These are phyloP conservation scores for Populus hybrid DNA, from an alignment of 441 rosid species.

Conservation along the genomic window DNA sequence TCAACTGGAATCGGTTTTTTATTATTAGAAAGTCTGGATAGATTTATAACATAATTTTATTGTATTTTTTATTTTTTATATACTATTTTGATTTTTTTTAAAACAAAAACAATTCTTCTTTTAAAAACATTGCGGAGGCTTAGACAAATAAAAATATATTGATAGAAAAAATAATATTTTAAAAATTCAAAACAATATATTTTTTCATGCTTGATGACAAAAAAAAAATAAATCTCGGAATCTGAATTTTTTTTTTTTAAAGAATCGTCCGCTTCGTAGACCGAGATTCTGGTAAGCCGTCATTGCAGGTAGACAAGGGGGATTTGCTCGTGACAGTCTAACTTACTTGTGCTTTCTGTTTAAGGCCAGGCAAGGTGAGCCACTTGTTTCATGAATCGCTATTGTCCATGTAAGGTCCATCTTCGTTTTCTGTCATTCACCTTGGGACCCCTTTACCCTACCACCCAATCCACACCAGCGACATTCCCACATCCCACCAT, in stretches of 20 bases:
- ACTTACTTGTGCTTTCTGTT: background rate
- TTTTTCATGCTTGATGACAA: background rate
- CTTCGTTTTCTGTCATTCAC: background rate
- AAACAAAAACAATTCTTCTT: too few species aligned
- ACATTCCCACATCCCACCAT: background rate
- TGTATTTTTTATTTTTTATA: too few species aligned
- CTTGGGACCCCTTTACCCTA: background rate
- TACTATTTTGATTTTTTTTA: too few species aligned
- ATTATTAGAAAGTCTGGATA: background rate
- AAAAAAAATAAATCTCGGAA: too few species aligned
- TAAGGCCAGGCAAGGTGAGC: background rate
- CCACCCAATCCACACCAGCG: background rate
- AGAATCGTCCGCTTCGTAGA: too few species aligned
- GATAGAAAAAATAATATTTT: too few species aligned
- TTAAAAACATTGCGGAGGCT: background rate
- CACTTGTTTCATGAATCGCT: slow-evolving; percentile 8
- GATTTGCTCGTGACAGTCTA: background rate
- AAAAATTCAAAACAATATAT: too few species aligned
- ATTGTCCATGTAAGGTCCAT: background rate
- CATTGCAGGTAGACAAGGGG: background rate
- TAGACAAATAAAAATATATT: background rate
- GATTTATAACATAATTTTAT: too few species aligned
- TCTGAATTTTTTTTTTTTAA: too few species aligned
- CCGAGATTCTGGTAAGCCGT: background rate
- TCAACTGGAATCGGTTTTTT: background rate